Conservation (phyloP, 371 early-diverging fungal genomes). For the Mucor lusitanicus region DNA sequence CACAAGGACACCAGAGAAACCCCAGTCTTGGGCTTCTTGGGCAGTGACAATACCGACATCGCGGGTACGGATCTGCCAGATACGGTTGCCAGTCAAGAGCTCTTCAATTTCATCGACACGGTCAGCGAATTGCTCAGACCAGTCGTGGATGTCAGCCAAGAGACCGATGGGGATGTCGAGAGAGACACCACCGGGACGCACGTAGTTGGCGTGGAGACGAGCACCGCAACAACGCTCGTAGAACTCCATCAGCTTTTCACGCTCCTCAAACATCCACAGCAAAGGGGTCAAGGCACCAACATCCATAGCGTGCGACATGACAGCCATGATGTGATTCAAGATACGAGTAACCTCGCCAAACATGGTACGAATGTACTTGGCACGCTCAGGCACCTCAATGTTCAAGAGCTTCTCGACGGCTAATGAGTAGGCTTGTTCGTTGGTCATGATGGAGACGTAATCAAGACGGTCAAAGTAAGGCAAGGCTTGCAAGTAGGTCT, state of each 20-base stretch:
- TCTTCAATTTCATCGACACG: conserved; percentile 96
- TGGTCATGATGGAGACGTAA: conserved; percentile 98
- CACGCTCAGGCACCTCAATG: conserved; percentile 93
- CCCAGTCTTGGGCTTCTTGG: conserved; percentile 88
- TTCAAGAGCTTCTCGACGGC: conserved; percentile 97
- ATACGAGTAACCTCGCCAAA: conserved; percentile 98
- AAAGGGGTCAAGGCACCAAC: conserved; percentile 98
- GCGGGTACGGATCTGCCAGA: conserved; percentile 92
- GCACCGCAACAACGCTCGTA: conserved; percentile 98
- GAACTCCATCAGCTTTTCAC: conserved; percentile 97
- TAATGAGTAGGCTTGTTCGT: conserved; percentile 93
- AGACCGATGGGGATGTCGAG: conserved; percentile 92
- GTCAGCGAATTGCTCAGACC: conserved; percentile 87
- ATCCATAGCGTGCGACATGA: conserved; percentile 95
- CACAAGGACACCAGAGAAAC: conserved; percentile 94
- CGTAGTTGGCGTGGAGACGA: conserved; percentile 97
- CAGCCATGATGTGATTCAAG: conserved; percentile 97
- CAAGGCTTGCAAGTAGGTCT: conserved; percentile 94
- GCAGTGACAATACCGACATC: conserved; percentile 87
- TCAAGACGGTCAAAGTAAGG: conserved; percentile 99
- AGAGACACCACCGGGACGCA: conserved; percentile 96
- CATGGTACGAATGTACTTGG: conserved; percentile 95
- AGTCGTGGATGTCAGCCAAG: conserved; percentile 92
- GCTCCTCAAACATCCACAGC: conserved; percentile 98
- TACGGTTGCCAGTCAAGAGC: conserved; percentile 88